These are phyloP conservation scores for Diaporthe sp. DNA, from an alignment of 2,329 filamentous ascomycete genomes.

Conservation along the genomic window DNA sequence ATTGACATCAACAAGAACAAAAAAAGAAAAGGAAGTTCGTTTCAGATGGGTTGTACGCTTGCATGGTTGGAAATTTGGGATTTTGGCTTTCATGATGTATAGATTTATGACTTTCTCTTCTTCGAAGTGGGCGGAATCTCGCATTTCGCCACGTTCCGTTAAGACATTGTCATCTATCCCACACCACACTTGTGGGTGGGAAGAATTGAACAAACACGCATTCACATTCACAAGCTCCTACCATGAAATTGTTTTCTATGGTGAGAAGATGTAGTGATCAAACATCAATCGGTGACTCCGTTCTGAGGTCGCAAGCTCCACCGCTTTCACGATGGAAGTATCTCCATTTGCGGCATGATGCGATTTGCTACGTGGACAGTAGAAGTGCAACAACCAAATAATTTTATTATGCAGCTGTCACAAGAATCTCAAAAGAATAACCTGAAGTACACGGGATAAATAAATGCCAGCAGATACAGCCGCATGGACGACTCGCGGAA, in stretches of 20 bases:
- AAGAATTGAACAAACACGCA: neutral
- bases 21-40: neutral
- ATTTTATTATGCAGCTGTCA: neutral
- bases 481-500: neutral
- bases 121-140: neutral
- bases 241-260: too few relatives aligned
- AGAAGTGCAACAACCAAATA: neutral
- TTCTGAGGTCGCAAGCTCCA: neutral
- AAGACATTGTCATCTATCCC: neutral
- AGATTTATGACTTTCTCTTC: constrained; percentile 22
- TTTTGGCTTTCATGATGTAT: constrained; percentile 4
- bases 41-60: neutral
- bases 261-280: too few relatives aligned
- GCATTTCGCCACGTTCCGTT: neutral
- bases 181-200: neutral
- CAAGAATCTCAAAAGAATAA: too few relatives aligned
- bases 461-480: fast-evolving
- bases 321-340: neutral
- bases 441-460: too few relatives aligned
- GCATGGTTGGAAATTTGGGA: neutral
- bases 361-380: neutral
- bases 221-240: neutral
- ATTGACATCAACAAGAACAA: neutral
- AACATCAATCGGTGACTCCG: too few relatives aligned
- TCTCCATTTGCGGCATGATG: neutral